Base-by-base conservation (phyloP, 78 protist species). In the Thecamonas trahens region DNA sequence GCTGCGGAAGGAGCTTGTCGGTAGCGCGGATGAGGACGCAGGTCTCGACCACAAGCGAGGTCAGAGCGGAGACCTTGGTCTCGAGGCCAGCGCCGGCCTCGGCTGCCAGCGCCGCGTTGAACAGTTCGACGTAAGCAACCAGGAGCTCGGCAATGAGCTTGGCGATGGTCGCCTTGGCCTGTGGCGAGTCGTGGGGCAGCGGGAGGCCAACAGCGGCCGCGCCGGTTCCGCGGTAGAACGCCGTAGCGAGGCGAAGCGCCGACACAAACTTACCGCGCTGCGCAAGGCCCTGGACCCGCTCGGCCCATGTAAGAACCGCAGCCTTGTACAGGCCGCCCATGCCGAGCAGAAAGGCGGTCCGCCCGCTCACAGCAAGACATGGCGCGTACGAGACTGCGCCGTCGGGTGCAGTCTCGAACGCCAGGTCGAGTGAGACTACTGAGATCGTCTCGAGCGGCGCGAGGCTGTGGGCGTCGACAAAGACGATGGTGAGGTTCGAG, bases 221-320 rank as follows among this genome's bases (percentile, higher is more conserved):
- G 28, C 77, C 85, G 28, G 63, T 61, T 8, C 85, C 85, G 28
- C 72, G 72, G 60, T 80, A 72, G 53, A 80, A 71, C 39, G 55
- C 79, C 52, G 67, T 45, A 34, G 76, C 77, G 13, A 80, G 49
- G n/a, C 77, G 50, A 5, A 80, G 74, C 0, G 85, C 79, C 72
- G 72, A 79, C 32, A 80, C 67, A 57, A 66, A 80, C 44, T 60
- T 61, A 24, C 55, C 57, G 37, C 72, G 32, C 17, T 26, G 39
- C 3, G 61, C 77, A 0, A 72, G 32, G 9, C 54, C 26, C 0
- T 62, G 47, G 13, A 80, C 37, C 34, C 85, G 45, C 42, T 80
- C 85, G 18, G 52, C 3, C 85, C 85, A 80, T 5, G 85, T 67
- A 37, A 77, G 29, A 18, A 77, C 45, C 40, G 70, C 65, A 20